Percentiles rank a stretch among this genome's conserved stretches.
Evolutionary conservation across 2,329 filamentous ascomycete species (phyloP).

Genomic region (Sporothrix humicola): DNA sequence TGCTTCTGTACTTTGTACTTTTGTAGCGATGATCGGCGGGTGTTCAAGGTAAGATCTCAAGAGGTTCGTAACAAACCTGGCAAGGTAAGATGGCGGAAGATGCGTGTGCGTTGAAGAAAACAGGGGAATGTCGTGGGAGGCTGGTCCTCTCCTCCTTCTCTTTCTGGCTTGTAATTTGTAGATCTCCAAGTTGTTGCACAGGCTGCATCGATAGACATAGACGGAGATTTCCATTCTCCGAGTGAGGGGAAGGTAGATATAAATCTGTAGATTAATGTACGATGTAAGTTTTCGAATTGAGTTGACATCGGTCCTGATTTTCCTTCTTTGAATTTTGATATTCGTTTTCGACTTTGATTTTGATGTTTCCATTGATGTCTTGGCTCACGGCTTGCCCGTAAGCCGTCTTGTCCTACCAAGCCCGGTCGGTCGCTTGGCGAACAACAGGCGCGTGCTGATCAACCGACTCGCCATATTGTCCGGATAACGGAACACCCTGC

Average conservation of each 20-base stretch:
- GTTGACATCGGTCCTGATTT: too few relatives aligned
- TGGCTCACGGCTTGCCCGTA: background rate
- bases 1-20: background rate
- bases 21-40: constrained; percentile 7
- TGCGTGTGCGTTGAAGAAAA: background rate
- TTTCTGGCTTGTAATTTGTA: constrained; percentile 11
- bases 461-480: background rate
- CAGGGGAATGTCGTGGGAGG: background rate
- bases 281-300: background rate
- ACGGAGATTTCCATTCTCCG: background rate
- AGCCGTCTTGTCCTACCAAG: background rate
- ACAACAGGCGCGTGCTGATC: background rate
- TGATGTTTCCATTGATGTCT: background rate
- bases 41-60: background rate
- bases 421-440: background rate
- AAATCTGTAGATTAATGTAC: background rate
- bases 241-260: background rate
- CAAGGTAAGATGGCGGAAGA: constrained; percentile 1
- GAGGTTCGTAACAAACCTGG: too few relatives aligned
- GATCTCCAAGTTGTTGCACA: constrained; percentile 7
- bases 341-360: background rate
- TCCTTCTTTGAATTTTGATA: background rate
- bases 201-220: background rate
- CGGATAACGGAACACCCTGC: background rate
- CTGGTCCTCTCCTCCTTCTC: background rate